Evolutionary conservation across 2,329 filamentous ascomycete species (phyloP), one percentile per base, ranked within the genome.

Genomic region (Hypoxylon sp.): DNA sequence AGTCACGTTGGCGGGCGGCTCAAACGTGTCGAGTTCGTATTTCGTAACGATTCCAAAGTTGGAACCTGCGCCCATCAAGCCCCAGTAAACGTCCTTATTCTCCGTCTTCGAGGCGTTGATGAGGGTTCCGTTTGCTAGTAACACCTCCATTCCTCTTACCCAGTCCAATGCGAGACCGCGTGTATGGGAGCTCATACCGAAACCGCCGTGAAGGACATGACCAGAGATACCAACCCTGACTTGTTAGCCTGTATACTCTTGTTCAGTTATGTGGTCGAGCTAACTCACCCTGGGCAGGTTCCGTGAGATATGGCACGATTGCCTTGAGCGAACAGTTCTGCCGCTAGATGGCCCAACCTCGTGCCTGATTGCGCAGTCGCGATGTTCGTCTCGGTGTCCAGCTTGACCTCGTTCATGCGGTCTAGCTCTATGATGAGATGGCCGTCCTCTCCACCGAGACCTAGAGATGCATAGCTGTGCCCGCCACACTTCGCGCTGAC

Each of bases 381-480:
- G 31, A 77, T 72, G 1, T 72, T 72, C 18, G 74, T 78, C 23
- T 67, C 61, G 4, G 64, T 64, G 53, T 80, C 72, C 5, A 79
- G 66, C 13, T 71, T 70, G 15, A 81, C 73, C 2, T 73, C 70
- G 52, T 77, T 74, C 65, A 82, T 75, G 23, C 74, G 68, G 60
- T 78, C 72, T 18, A 82, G 70, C 64, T 79, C 73, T 48, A 82
- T 75, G 47, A 81, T 73, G 56, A 81, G 73, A 51, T 74, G 72
- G 1, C 79, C 79, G 51, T 81, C 73, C 57, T 78, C 73, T 8
- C 78, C 79, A 31, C 78, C 78, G 6, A 77, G 73, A 48, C 76
- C 77, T 58, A 74, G 76, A 9, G 75, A 77, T 17, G 77, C 78
- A 64, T 81, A 82, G 4, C 77, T 80, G 63, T 82, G 80, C n/a